Percentiles rank a stretch among this genome's conserved stretches.
These are phyloP conservation scores for Suillus brevipes DNA, from an alignment of 768 basidiomycete species.

Conservation along the genomic window DNA sequence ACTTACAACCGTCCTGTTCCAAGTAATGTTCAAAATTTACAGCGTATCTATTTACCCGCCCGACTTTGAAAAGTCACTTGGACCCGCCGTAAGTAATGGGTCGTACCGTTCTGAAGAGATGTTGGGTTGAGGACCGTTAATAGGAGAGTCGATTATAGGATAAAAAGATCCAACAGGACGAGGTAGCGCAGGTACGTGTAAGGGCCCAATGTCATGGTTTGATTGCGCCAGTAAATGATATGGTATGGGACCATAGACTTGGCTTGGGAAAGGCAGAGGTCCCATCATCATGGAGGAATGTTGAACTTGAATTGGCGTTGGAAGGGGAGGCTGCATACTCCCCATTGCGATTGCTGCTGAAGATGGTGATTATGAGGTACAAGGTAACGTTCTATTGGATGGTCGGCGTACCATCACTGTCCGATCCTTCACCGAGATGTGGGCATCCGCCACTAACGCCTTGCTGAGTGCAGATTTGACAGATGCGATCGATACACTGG, in stretches of 20 bases:
- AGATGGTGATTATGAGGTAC: constrained; percentile 13
- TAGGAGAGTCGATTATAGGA: constrained; percentile 42
- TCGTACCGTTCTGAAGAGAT: constrained; percentile 36
- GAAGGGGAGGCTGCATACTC: constrained; percentile 8
- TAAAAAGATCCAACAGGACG: constrained; percentile 35
- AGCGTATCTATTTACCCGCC: neutral
- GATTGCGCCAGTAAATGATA: constrained; percentile 30
- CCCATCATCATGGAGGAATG: constrained; percentile 19
- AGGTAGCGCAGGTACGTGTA: constrained; percentile 22
- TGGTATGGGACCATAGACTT: constrained; percentile 28
- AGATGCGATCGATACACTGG: constrained; percentile 52
- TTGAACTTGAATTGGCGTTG: constrained; percentile 18
- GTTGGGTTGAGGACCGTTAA: constrained; percentile 27
- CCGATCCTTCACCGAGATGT: constrained; percentile 36
- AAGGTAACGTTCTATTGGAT: constrained; percentile 1
- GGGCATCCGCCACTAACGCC: constrained; percentile 47
- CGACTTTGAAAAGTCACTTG: constrained; percentile 3
- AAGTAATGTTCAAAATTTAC: neutral
- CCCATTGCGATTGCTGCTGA: constrained; percentile 1
- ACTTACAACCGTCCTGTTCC: neutral
- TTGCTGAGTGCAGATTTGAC: constrained; percentile 44
- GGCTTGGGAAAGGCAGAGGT: constrained; percentile 24
- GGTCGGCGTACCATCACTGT: constrained; percentile 21
- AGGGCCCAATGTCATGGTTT: constrained; percentile 11
- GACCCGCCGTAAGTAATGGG: constrained; percentile 13